These are phyloP conservation scores for Adansonia gregorii DNA, from an alignment of 441 rosid species.

Conservation along the genomic window DNA sequence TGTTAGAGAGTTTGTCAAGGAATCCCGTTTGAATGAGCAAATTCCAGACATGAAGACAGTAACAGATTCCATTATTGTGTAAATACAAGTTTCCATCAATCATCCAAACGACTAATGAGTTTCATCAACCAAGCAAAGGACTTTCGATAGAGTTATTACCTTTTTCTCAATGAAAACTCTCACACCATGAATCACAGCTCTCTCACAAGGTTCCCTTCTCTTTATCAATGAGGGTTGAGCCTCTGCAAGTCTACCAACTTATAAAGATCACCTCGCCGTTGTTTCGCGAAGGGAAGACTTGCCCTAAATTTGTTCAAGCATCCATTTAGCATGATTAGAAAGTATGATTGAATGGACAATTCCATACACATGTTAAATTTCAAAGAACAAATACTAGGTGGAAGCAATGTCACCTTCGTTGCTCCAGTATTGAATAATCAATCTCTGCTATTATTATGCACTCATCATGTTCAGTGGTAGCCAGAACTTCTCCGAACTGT, in stretches of 20 bases:
- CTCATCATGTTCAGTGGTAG: constrained; percentile 83
- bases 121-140: background rate
- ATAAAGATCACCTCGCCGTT: constrained; percentile 88
- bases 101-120: constrained; percentile 11
- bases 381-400: background rate
- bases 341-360: background rate
- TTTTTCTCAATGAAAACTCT: constrained; percentile 2
- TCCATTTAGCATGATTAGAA: background rate
- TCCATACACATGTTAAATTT: background rate
- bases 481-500: constrained; percentile 93
- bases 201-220: constrained; percentile 15
- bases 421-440: constrained; percentile 75
- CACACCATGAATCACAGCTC: background rate
- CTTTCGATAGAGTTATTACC: background rate
- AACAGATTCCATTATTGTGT: background rate
- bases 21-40: background rate
- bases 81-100: background rate
- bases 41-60: background rate
- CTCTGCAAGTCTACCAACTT: constrained; percentile 84
- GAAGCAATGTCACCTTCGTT: constrained; percentile 58
- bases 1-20: background rate
- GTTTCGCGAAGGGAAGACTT: constrained; percentile 75
- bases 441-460: constrained; percentile 78
- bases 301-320: constrained; percentile 47
- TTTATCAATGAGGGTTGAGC: constrained; percentile 42